Percentiles rank a stretch among this genome's conserved stretches.
phyloP scores from a whole-genome alignment of 2,329 filamentous ascomycete genomes.

The Diplodia seriata region DNA sequence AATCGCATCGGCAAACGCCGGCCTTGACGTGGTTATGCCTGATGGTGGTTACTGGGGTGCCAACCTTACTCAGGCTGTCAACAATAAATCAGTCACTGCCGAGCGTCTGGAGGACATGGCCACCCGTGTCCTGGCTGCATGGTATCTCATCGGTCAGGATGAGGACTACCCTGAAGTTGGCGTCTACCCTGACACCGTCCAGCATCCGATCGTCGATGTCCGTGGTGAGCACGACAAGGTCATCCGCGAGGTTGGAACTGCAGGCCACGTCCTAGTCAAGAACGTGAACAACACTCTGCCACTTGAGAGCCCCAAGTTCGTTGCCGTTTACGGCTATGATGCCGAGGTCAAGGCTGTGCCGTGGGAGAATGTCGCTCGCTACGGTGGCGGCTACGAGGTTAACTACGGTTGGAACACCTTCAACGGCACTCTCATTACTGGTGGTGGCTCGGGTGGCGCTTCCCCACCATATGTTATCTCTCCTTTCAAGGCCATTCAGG shows the following conservation, averaged over 20 bases:
- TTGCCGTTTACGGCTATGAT: slow-evolving; percentile 51
- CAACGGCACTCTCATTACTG: slow-evolving; percentile 45
- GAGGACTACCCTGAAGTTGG: slow-evolving; percentile 43
- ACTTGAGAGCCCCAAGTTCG: slow-evolving; percentile 52
- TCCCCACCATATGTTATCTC: slow-evolving; percentile 49
- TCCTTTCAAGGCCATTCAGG: slow-evolving; percentile 53
- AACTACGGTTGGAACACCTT: slow-evolving; percentile 54
- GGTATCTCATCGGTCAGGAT: slow-evolving; percentile 49
- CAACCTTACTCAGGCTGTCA: slow-evolving; percentile 43
- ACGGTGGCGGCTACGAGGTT: slow-evolving; percentile 50
- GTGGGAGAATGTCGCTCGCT: slow-evolving; percentile 49
- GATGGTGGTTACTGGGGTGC: slow-evolving; percentile 42
- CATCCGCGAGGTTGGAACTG: slow-evolving; percentile 52
- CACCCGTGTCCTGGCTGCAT: slow-evolving; percentile 40
- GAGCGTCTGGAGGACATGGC: slow-evolving; percentile 44
- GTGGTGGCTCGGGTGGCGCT: slow-evolving; percentile 52
- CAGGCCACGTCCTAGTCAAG: slow-evolving; percentile 54
- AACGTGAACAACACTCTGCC: slow-evolving; percentile 63
- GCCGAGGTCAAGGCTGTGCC: slow-evolving; percentile 45
- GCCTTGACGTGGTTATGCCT: slow-evolving; percentile 58
- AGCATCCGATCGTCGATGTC: slow-evolving; percentile 55
- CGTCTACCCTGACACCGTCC: slow-evolving; percentile 38
- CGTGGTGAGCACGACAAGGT: slow-evolving; percentile 46
- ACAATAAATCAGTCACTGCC: slow-evolving; percentile 38
- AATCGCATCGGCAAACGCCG: slow-evolving; percentile 53